Conservation (phyloP, 371 early-diverging fungal genomes). For the Rhizopus stolonifer region DNA sequence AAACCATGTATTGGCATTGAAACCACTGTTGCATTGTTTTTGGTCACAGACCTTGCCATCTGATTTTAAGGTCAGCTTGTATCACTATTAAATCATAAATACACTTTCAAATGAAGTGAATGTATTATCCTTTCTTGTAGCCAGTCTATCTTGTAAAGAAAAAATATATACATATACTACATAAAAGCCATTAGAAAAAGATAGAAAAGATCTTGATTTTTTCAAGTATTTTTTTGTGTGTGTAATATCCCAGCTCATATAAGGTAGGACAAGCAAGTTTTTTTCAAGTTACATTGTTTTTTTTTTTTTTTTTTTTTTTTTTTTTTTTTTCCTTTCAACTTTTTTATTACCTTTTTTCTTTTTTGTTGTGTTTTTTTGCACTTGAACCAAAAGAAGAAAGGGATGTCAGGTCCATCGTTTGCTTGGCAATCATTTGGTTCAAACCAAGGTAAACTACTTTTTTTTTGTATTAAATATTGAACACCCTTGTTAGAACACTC, state of each 20-base stretch:
- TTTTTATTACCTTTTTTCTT: not conserved
- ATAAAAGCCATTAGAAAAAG: not conserved
- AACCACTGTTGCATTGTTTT: too few relatives aligned
- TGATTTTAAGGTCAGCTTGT: too few relatives aligned
- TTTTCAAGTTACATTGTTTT: not conserved
- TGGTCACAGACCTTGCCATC: too few relatives aligned
- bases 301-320: not conserved
- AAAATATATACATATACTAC: not conserved
- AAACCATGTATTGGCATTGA: too few relatives aligned
- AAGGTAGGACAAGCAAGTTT: not conserved
- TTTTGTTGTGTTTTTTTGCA: not conserved
- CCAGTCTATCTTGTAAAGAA: too few relatives aligned
- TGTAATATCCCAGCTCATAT: conserved; percentile 4
- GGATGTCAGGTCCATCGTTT: not conserved
- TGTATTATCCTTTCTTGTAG: too few relatives aligned
- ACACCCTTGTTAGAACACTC: not conserved
- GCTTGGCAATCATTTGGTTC: conserved; percentile 1
- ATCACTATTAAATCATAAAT: too few relatives aligned
- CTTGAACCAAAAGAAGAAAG: not conserved
- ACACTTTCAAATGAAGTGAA: too few relatives aligned
- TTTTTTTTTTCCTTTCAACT: not conserved
- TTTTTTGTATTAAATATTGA: not conserved
- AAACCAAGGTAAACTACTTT: not conserved
- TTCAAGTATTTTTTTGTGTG: not conserved
- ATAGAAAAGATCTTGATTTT: not conserved